These are phyloP conservation scores for Mollisiaceae sp. DNA, from an alignment of 2,329 filamentous ascomycete species.

Conservation along the genomic window DNA sequence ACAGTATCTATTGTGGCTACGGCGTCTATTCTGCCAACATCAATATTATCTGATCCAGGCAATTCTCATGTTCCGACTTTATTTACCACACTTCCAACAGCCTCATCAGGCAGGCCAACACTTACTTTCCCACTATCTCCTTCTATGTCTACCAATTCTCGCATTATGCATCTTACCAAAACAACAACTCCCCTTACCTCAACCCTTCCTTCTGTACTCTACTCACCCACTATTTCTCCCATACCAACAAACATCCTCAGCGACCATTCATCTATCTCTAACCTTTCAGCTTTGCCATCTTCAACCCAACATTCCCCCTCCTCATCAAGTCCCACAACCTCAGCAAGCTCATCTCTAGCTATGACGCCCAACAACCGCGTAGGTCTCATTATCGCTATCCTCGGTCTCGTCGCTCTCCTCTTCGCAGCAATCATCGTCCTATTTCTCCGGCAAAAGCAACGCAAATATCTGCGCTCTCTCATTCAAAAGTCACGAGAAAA, in stretches of 20 bases:
- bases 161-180: not conserved
- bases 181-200: not conserved
- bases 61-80: not conserved
- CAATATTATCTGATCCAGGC: not conserved
- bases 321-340: not conserved
- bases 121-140: not conserved
- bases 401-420: not conserved
- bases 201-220: not conserved
- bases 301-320: not conserved
- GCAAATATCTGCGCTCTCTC: not conserved
- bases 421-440: not conserved
- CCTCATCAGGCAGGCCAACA: not conserved
- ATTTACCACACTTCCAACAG: not conserved
- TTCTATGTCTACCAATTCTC: not conserved
- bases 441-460: not conserved
- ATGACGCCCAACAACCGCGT: not conserved
- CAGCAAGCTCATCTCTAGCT: not conserved
- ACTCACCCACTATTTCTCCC: not conserved
- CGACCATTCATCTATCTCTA: not conserved
- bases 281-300: not conserved
- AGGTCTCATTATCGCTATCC: not conserved
- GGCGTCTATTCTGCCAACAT: not conserved
- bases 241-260: not conserved
- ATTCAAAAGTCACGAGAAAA: not conserved
- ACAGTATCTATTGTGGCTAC: not conserved